A percentile compares a stretch with the other conserved stretches of the same genome.
phyloP scores from a whole-genome alignment of 768 basidiomycete species.

The Amanita muscaria region DNA sequence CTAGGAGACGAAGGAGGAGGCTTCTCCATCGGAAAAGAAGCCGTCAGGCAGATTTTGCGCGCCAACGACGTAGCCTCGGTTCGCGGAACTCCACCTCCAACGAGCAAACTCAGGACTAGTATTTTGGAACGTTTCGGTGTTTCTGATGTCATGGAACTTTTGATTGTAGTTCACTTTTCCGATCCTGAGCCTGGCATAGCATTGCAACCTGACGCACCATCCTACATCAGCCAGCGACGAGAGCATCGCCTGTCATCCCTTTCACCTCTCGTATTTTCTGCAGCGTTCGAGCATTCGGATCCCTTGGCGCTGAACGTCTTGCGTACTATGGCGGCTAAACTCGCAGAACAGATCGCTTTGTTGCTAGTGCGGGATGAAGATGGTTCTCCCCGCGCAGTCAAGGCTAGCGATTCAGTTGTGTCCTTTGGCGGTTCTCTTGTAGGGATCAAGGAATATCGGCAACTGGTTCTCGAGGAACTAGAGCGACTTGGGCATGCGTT shows the following conservation, averaged over 20 bases:
- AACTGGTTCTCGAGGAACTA: conserved; percentile 47
- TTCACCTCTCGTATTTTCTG: conserved; percentile 66
- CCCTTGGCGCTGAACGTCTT: conserved; percentile 56
- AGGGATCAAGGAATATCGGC: conserved; percentile 51
- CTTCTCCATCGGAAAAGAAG: conserved; percentile 69
- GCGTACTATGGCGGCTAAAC: conserved; percentile 36
- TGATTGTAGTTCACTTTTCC: conserved; percentile 54
- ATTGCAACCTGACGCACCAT: conserved; percentile 17
- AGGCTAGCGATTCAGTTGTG: conserved; percentile 48
- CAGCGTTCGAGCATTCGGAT: conserved; percentile 65
- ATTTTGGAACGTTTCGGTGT: conserved; percentile 52
- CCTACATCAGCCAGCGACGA: conserved; percentile 30
- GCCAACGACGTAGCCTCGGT: conserved; percentile 46
- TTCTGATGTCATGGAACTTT: conserved; percentile 49
- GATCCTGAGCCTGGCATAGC: conserved; percentile 33
- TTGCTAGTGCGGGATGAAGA: conserved; percentile 35
- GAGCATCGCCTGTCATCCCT: conserved; percentile 73
- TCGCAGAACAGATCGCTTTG: conserved; percentile 52
- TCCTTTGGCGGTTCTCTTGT: conserved; percentile 78
- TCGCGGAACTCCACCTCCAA: conserved; percentile 18
- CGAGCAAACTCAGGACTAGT: conserved; percentile 33
- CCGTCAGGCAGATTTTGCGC: conserved; percentile 56
- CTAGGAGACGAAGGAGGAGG: conserved; percentile 81
- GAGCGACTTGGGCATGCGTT: conserved; percentile 52
- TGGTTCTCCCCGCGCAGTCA: conserved; percentile 29